Percentiles rank a stretch among this genome's conserved stretches.
These are phyloP conservation scores for Neurospora sp. DNA, from an alignment of 495 filamentous ascomycete genomes.

Conservation along the genomic window DNA sequence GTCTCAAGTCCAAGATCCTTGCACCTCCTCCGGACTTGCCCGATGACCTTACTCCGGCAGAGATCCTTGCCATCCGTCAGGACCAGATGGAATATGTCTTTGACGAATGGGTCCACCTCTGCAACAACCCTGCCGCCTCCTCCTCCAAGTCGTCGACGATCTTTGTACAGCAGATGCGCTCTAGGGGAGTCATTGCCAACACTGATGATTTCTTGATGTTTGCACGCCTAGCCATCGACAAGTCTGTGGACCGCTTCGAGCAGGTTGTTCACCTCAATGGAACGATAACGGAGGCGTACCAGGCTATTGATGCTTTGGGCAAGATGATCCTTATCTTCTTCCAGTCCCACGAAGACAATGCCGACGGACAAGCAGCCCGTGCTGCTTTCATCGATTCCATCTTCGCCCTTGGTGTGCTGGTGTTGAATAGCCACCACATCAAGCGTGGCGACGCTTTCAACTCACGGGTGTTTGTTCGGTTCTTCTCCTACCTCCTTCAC, in stretches of 20 bases:
- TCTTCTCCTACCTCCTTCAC: conserved; percentile 77
- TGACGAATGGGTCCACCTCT: conserved; percentile 83
- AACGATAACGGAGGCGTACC: conserved; percentile 58
- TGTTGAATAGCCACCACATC: conserved; percentile 77
- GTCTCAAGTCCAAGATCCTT: conserved; percentile 64
- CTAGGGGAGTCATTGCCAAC: conserved; percentile 55
- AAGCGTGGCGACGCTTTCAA: conserved; percentile 75
- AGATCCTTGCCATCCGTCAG: conserved; percentile 33
- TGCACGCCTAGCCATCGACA: conserved; percentile 71
- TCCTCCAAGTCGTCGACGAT: conserved; percentile 55
- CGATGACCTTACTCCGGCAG: conserved; percentile 10
- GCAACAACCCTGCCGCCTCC: conserved; percentile 57
- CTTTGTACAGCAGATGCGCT: conserved; percentile 79
- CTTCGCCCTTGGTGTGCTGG: conserved; percentile 62
- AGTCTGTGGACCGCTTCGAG: conserved; percentile 66
- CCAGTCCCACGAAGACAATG: conserved; percentile 49
- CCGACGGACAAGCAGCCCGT: conserved; percentile 41
- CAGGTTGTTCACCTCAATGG: conserved; percentile 48
- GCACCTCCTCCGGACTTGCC: conserved; percentile 45
- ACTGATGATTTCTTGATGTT: conserved; percentile 70
- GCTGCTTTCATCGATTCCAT: conserved; percentile 63
- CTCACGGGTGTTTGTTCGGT: conserved; percentile 80
- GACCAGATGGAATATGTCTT: conserved; percentile 92
- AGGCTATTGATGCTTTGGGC: conserved; percentile 77
- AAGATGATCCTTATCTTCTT: conserved; percentile 70